Evolutionary conservation across 345 rosid species (phyloP), one percentile per base, ranked within the genome.

Genomic region (Eucalyptus regnans): DNA sequence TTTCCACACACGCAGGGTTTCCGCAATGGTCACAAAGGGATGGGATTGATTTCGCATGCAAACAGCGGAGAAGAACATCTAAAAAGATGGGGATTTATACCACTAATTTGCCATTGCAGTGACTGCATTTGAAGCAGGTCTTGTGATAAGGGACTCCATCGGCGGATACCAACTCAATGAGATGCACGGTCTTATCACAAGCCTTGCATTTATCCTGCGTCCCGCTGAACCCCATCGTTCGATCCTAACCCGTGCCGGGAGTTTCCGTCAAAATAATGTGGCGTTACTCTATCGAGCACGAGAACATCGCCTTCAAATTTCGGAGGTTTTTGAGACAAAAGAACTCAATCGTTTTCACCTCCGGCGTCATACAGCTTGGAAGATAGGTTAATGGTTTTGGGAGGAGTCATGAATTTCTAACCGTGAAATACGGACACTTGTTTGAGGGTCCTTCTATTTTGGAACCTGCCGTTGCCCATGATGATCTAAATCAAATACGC

Each of bases 121-220:
- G 98, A 66, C 92, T 93, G 95, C 98, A 95, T 91, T 93, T 96
- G 96, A 97, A 97, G 93, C 99, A 97, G 56, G 94, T 94, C 91
- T 95, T 97, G 90, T 97, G 99, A 90, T 95, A 97, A 51, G 94
- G 87, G 88, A 94, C 89, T 43, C 98, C 99, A 93, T 96, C 98
- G 86, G 97, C 97, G 1, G 97, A 89, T 49, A 96, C 87, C 93
- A 96, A 91, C 87, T 97, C 99, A 43, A 93, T 90, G 88, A 95
- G 87, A 90, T 96, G 93, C 31, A 95, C 98, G 1, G 98, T 96
- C 95, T 94, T 97, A 87, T 93, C 95, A 87, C 98, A 97, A 31
- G 97, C 94, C 93, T 93, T 95, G 94, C 98, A 96, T 92, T 95
- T 96, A 92, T 95, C 96, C 13, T 91, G 92, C 46, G 96, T 95